A percentile compares a stretch with the other conserved stretches of the same genome.
These are phyloP conservation scores for Sphaerulina vaccinii DNA, from an alignment of 2,329 filamentous ascomycete genomes.

Conservation along the genomic window DNA sequence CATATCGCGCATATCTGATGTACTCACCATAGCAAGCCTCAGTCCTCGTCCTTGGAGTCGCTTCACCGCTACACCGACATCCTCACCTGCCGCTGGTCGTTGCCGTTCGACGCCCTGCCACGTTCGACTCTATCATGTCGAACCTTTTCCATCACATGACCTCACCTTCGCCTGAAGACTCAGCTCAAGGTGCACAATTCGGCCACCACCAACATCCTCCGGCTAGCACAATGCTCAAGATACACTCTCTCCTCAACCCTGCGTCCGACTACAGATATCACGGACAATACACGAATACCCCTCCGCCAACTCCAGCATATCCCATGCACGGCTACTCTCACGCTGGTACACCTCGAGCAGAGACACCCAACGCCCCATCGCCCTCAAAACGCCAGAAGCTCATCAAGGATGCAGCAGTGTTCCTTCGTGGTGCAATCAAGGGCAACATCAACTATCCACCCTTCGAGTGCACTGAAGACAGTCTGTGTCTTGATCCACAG, in stretches of 20 bases:
- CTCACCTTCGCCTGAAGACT: slow-evolving; percentile 24
- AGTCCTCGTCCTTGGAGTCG: slow-evolving; percentile 24
- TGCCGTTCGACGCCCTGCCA: slow-evolving; percentile 9
- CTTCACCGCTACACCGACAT: slow-evolving; percentile 24
- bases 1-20: slow-evolving; percentile 21
- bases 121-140: slow-evolving; percentile 24
- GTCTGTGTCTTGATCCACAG: slow-evolving; percentile 23
- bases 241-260: slow-evolving; percentile 44
- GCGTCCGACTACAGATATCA: slow-evolving; percentile 22
- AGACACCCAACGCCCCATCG: slow-evolving; percentile 25
- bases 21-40: slow-evolving; percentile 27
- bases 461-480: slow-evolving; percentile 59
- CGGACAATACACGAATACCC: slow-evolving; percentile 19
- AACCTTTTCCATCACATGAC: slow-evolving; percentile 21
- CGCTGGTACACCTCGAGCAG: slow-evolving; percentile 25
- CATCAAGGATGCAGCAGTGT: slow-evolving; percentile 63
- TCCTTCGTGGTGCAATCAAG: slow-evolving; percentile 60
- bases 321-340: slow-evolving; percentile 25
- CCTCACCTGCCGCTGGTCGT: slow-evolving; percentile 10
- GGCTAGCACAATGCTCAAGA: slow-evolving; percentile 40
- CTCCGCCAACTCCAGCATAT: slow-evolving; percentile 31
- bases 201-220: slow-evolving; percentile 20
- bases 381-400: slow-evolving; percentile 53
- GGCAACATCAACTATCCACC: slow-evolving; percentile 73
- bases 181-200: slow-evolving; percentile 17